Evolutionary conservation across 164 flowering plant species (phyloP), one percentile per base, ranked within the genome.

Genomic region (Taxillus chinensis): DNA sequence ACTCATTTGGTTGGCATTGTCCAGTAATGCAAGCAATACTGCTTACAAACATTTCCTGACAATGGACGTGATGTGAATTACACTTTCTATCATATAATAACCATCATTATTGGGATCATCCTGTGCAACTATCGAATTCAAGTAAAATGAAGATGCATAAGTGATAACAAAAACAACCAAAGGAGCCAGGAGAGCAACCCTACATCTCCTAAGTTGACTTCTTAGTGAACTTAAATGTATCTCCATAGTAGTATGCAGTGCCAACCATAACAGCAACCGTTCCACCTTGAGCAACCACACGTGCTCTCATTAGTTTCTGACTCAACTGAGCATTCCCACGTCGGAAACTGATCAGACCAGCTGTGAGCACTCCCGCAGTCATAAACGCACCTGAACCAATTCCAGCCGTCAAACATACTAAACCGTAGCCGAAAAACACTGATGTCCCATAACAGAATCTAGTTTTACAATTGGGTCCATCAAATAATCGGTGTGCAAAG

Each of bases 351-450:
- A 90, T 76, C 38, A 93, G 75, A 56, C 99, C 95, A 61, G 95
- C 99, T 3, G 95, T 88, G 11, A 93, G 92, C 59, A 90, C 95
- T 45, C 97, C 96, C 0, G 95, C 98, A 12, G 98, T 93, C 70
- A 85, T 54, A 11, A 90, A 66, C 39, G 96, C 97, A 71, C 97
- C 97, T 87, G 80, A 61, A 73, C 69, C 5, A 57, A 6, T 39
- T 50, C 8, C 2, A 50, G 7, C 43, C 48, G 48, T 53, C 71
- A 78, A 78, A 75, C 46, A 11, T 15, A 51, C 7, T 6, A 43
- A 43, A 43, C 1, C 2, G 7, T 43, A 1, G 46, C 46, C 7
- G 2, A 43, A 43, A 43, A 43, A 43, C 46, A 43, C 8, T 9
- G 7, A 9, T 6, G 7, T 43, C 46, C 7, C 46, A 1, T 6